A percentile compares a stretch with the other conserved stretches of the same genome.
phyloP scores from a whole-genome alignment of 2,329 filamentous ascomycete genomes.

The Aspergillus caelatus region DNA sequence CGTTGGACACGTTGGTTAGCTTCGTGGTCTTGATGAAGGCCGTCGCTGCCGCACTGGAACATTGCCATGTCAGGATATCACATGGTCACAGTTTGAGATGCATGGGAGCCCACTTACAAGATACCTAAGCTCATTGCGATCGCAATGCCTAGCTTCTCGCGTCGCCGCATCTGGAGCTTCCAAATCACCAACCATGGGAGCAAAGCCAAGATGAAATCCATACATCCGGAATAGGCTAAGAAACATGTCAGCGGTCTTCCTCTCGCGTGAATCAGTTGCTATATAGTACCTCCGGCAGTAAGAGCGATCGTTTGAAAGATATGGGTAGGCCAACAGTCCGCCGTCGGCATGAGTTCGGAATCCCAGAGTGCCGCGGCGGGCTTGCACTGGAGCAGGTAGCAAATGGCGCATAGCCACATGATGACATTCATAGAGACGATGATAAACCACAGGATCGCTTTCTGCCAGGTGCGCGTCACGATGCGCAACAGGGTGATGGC shows the following conservation, averaged over 20 bases:
- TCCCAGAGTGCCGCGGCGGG: constrained; percentile 23
- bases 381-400: constrained; percentile 25
- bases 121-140: constrained; percentile 32
- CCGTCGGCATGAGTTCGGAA: constrained; percentile 13
- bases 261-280: too few species aligned
- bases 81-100: not conserved
- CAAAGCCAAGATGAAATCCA: constrained; percentile 32
- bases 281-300: constrained; percentile 21
- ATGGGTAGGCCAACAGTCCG: constrained; percentile 23
- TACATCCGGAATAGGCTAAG: constrained; percentile 23
- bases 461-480: constrained; percentile 24
- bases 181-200: constrained; percentile 31
- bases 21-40: constrained; percentile 29
- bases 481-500: constrained; percentile 29
- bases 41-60: constrained; percentile 22
- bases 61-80: not conserved
- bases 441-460: constrained; percentile 26
- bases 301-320: constrained; percentile 26
- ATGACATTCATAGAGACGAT: constrained; percentile 29
- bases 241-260: not conserved
- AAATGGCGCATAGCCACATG: constrained; percentile 25
- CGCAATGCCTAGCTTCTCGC: constrained; percentile 30
- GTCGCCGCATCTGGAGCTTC: constrained; percentile 30
- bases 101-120: constrained; percentile 20
- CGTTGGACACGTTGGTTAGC: constrained; percentile 25